Conservation (phyloP, 768 basidiomycete species). For the Chiua virens region DNA sequence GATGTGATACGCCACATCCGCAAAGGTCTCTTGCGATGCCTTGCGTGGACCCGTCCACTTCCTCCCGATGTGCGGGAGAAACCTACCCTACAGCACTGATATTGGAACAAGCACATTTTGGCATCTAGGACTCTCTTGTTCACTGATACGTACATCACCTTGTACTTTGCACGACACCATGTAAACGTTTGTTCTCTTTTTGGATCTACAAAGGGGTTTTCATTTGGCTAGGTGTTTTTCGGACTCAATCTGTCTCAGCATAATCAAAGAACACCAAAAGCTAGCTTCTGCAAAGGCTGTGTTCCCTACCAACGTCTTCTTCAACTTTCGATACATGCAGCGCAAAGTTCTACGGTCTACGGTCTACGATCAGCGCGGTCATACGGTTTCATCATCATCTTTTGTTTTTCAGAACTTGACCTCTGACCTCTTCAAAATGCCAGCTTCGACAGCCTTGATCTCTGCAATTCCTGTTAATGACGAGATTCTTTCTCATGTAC, state of each 20-base stretch:
- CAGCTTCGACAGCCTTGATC: constrained; percentile 31
- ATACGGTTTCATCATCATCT: neutral
- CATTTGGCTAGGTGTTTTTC: neutral
- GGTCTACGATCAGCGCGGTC: neutral
- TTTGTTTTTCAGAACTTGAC: constrained; percentile 14
- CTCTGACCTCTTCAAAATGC: constrained; percentile 24
- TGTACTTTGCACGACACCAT: constrained; percentile 7
- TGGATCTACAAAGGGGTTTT: neutral
- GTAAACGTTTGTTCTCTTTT: neutral
- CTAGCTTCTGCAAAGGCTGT: neutral
- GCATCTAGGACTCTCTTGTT: constrained; percentile 1
- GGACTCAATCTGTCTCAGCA: too few species aligned
- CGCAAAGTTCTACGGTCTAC: neutral
- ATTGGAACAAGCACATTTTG: neutral
- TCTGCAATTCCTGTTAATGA: constrained; percentile 14
- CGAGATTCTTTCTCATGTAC: neutral
- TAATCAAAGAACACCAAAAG: neutral
- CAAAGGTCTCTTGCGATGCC: constrained; percentile 13
- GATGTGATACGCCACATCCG: constrained; percentile 6
- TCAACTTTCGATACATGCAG: too few species aligned
- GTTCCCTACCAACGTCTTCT: too few species aligned
- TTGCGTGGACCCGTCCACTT: constrained; percentile 10
- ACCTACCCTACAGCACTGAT: neutral
- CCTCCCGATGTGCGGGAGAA: constrained; percentile 12
- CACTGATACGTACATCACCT: neutral